These are phyloP conservation scores for Boletus sp. DNA, from an alignment of 768 basidiomycete genomes.

Conservation along the genomic window DNA sequence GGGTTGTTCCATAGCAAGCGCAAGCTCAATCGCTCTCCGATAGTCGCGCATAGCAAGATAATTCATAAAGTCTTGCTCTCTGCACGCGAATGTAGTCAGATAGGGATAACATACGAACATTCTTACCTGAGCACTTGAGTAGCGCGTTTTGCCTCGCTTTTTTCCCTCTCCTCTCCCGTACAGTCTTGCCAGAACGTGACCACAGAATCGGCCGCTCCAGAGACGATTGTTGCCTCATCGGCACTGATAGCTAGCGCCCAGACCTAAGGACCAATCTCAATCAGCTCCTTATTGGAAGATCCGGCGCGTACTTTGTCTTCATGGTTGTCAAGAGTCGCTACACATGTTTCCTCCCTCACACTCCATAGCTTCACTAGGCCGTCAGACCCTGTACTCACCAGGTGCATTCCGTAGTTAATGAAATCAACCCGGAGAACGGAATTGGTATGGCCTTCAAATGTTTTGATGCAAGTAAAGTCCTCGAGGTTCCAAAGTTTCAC, in stretches of 20 bases:
- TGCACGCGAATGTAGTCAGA: slow-evolving; percentile 34
- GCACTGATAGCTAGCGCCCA: slow-evolving; percentile 87
- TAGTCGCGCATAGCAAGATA: slow-evolving; percentile 88
- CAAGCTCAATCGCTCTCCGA: slow-evolving; percentile 84
- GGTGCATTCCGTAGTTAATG: slow-evolving; percentile 74
- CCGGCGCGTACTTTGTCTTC: slow-evolving; percentile 79
- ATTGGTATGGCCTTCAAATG: slow-evolving; percentile 98
- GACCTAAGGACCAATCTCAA: slow-evolving; percentile 51
- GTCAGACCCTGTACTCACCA: slow-evolving; percentile 89
- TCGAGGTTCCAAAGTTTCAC: slow-evolving; percentile 93
- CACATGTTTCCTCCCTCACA: slow-evolving; percentile 82
- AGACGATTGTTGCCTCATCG: slow-evolving; percentile 83
- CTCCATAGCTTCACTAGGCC: slow-evolving; percentile 97
- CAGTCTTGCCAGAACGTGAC: slow-evolving; percentile 97
- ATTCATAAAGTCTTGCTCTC: slow-evolving; percentile 95
- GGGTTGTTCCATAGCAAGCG: slow-evolving; percentile 91
- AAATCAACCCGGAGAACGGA: slow-evolving; percentile 94
- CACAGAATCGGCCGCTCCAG: slow-evolving; percentile 93
- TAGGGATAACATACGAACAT: background rate
- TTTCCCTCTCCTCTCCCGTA: slow-evolving; percentile 76
- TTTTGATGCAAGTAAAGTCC: slow-evolving; percentile 91
- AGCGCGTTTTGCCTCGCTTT: slow-evolving; percentile 69
- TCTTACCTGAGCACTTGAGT: slow-evolving; percentile 79
- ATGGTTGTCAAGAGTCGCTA: slow-evolving; percentile 90
- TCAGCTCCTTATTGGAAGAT: background rate